phyloP scores from a whole-genome alignment of 768 basidiomycete species.

The Sporobolomyces pararoseus region DNA sequence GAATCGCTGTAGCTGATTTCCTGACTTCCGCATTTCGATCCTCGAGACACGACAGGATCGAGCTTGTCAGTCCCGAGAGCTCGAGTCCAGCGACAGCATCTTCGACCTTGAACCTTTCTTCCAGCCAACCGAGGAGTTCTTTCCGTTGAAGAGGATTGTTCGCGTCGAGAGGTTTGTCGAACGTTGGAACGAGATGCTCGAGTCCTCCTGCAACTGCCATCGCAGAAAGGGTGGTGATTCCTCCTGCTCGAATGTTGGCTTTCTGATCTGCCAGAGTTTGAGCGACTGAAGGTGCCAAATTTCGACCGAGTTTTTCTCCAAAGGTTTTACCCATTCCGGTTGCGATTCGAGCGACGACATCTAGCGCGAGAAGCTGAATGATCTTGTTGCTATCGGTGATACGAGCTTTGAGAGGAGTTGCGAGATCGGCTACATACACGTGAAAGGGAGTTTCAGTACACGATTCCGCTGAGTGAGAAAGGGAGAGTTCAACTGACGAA shows the following conservation, averaged over 20 bases:
- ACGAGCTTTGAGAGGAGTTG: conserved; percentile 77
- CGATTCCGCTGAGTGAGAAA: too few species aligned
- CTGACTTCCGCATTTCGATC: conserved; percentile 87
- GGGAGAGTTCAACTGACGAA: conserved; percentile 60
- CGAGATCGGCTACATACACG: conserved; percentile 70
- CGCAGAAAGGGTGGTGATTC: conserved; percentile 69
- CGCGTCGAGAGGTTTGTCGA: conserved; percentile 71
- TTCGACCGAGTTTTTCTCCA: conserved; percentile 71
- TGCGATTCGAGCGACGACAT: conserved; percentile 83
- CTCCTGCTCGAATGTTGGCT: conserved; percentile 73
- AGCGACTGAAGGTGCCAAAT: conserved; percentile 71
- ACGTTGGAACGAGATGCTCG: conserved; percentile 72
- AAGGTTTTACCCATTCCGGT: conserved; percentile 93
- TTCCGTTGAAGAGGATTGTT: conserved; percentile 82
- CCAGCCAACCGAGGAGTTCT: conserved; percentile 73
- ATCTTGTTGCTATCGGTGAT: conserved; percentile 89
- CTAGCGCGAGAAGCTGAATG: conserved; percentile 82
- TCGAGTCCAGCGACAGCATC: conserved; percentile 60
- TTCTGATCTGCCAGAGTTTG: conserved; percentile 91
- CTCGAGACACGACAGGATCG: conserved; percentile 73
- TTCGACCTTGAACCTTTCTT: conserved; percentile 53
- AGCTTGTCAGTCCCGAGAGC: conserved; percentile 63
- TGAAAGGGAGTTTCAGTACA: too few species aligned
- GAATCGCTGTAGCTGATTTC: conserved; percentile 77
- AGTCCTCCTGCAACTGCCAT: conserved; percentile 79